Conservation (phyloP, 2,329 filamentous ascomycete genomes). For the Colletotrichum trifolii region DNA sequence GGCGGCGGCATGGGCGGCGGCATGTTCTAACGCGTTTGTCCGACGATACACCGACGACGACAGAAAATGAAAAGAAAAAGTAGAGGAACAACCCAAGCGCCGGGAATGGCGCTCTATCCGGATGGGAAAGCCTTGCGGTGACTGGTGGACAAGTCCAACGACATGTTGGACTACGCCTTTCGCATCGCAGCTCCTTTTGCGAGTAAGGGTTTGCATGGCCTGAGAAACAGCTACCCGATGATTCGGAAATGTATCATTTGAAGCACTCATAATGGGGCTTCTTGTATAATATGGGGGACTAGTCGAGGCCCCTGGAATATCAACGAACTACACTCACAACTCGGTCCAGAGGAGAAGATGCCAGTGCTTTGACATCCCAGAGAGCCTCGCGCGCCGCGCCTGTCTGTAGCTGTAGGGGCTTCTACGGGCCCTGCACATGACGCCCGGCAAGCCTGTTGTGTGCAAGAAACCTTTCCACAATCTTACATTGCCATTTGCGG, state of each 20-base stretch:
- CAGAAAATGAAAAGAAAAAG: background rate
- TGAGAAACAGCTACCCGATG: background rate
- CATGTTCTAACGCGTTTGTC: constrained; percentile 47
- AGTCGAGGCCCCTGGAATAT: constrained; percentile 2
- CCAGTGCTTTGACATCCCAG: background rate
- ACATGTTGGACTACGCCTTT: background rate
- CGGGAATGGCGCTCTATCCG: background rate
- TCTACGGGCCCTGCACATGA: no score
- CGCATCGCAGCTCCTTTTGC: constrained; percentile 7
- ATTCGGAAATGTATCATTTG: constrained; percentile 20
- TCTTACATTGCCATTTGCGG: no score
- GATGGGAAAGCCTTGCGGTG: background rate
- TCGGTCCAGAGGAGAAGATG: background rate
- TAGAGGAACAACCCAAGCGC: background rate
- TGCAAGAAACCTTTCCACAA: no score
- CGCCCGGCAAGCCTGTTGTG: no score
- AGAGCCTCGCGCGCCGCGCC: no score
- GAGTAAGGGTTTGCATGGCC: constrained; percentile 12
- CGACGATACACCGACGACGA: background rate
- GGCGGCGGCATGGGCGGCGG: constrained; percentile 67
- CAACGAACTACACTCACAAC: constrained; percentile 23
- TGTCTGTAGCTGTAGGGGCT: no score
- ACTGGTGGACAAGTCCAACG: background rate
- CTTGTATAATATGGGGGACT: constrained; percentile 27
- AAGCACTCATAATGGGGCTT: constrained; percentile 21